Evolutionary conservation across 768 basidiomycete species (phyloP).

Genomic region (Boletus pseudo-olivaceus): DNA sequence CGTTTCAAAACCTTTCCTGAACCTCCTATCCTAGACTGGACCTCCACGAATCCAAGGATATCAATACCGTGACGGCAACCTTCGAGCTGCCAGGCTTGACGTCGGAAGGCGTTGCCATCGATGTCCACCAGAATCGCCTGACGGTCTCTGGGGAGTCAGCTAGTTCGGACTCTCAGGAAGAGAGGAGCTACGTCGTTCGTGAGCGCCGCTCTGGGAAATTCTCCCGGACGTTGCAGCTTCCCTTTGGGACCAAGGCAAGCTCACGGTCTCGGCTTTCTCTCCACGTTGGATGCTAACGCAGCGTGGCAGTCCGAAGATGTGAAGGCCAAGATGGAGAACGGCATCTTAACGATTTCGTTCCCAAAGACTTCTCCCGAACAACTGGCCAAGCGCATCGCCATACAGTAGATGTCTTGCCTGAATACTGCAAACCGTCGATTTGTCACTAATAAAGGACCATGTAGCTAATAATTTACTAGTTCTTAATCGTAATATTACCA

Average conservation of each 20-base stretch:
- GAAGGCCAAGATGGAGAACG: conserved; percentile 46
- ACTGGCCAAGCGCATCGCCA: conserved; percentile 39
- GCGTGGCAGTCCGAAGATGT: conserved; percentile 40
- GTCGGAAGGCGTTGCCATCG: conserved; percentile 45
- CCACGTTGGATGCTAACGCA: neutral
- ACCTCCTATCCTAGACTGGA: conserved; percentile 37
- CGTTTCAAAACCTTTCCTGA: neutral
- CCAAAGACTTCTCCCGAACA: conserved; percentile 42
- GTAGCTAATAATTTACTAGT: too few species aligned
- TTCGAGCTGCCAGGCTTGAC: conserved; percentile 57
- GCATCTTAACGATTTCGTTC: conserved; percentile 46
- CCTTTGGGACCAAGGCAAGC: conserved; percentile 45
- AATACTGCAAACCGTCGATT: too few species aligned
- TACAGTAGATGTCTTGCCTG: conserved; percentile 9
- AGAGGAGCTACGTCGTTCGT: conserved; percentile 38
- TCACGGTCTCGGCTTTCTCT: neutral
- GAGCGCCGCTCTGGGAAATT: conserved; percentile 47
- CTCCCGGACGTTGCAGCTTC: conserved; percentile 43
- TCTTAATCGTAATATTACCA: too few species aligned
- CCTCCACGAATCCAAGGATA: conserved; percentile 41
- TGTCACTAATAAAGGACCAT: too few species aligned
- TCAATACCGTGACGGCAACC: conserved; percentile 44
- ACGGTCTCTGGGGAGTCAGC: conserved; percentile 45
- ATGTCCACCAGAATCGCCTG: conserved; percentile 45
- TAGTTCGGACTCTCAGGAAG: conserved; percentile 30